phyloP scores from a whole-genome alignment of 768 basidiomycete genomes.

The Cantharellus cinnabarinus region DNA sequence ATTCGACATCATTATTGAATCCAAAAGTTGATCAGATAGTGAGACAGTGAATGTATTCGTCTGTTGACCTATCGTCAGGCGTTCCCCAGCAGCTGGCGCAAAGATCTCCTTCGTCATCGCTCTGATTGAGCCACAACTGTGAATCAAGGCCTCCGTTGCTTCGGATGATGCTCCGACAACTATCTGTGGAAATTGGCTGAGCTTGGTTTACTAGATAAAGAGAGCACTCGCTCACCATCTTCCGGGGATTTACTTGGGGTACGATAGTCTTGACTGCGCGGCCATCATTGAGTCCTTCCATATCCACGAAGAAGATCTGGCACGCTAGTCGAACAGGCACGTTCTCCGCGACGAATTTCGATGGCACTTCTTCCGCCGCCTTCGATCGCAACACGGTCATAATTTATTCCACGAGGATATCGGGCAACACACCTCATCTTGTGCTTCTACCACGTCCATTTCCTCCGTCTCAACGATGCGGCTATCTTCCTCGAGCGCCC shows the following conservation, averaged over 20 bases:
- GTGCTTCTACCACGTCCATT: constrained; percentile 24
- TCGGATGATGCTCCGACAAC: constrained; percentile 58
- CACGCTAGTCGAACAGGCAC: constrained; percentile 69
- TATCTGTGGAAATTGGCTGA: constrained; percentile 32
- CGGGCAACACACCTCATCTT: constrained; percentile 32
- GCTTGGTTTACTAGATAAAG: not conserved
- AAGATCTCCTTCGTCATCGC: constrained; percentile 87
- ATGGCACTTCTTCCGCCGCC: constrained; percentile 65
- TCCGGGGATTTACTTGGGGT: constrained; percentile 87
- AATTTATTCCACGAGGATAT: no score
- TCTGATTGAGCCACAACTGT: constrained; percentile 63
- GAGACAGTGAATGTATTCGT: constrained; percentile 88
- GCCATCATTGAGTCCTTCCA: constrained; percentile 93
- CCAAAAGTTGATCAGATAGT: constrained; percentile 72
- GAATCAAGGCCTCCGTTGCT: constrained; percentile 52
- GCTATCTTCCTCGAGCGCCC: constrained; percentile 74
- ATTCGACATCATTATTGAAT: constrained; percentile 63
- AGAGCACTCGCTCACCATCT: constrained; percentile 41
- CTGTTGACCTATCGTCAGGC: constrained; percentile 82
- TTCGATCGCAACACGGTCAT: constrained; percentile 26
- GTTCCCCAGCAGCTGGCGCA: constrained; percentile 56
- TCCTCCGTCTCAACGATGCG: constrained; percentile 55
- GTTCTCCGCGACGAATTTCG: constrained; percentile 64
- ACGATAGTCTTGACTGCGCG: constrained; percentile 93
- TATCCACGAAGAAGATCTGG: constrained; percentile 75